These are phyloP conservation scores for Agaricus blazei DNA, from an alignment of 768 basidiomycete species.

Conservation along the genomic window DNA sequence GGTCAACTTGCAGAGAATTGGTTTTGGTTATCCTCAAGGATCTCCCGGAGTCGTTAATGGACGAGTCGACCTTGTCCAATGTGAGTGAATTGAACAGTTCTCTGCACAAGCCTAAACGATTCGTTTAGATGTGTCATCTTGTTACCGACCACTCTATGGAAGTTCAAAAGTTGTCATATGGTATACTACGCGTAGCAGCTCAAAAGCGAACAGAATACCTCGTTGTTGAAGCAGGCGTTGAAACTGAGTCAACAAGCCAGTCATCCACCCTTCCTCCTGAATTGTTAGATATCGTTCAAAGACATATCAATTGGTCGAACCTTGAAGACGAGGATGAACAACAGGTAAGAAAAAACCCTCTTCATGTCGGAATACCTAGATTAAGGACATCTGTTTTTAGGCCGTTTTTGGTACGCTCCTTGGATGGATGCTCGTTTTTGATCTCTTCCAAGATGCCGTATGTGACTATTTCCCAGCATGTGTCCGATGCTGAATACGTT, in stretches of 20 bases:
- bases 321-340: conserved; percentile 29
- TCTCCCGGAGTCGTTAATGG: conserved; percentile 56
- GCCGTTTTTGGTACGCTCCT: conserved; percentile 66
- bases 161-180: conserved; percentile 77
- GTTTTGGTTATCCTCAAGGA: conserved; percentile 66
- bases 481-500: neutral
- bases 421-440: conserved; percentile 86
- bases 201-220: conserved; percentile 73
- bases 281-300: conserved; percentile 58
- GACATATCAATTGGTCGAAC: conserved; percentile 35
- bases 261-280: conserved; percentile 54
- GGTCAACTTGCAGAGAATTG: conserved; percentile 61
- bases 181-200: conserved; percentile 65
- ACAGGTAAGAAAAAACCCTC: conserved; percentile 25
- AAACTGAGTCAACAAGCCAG: conserved; percentile 50
- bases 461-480: conserved; percentile 21
- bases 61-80: conserved; percentile 58
- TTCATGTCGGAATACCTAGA: neutral
- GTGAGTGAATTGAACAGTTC: conserved; percentile 27
- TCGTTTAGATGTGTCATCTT: conserved; percentile 70
- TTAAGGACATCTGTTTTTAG: conserved; percentile 15
- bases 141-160: conserved; percentile 56
- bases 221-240: conserved; percentile 84
- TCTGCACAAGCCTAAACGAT: neutral
- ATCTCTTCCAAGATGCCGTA: conserved; percentile 80